phyloP scores from a whole-genome alignment of 176 grass and related monocot species.

The Stipa capillata region DNA sequence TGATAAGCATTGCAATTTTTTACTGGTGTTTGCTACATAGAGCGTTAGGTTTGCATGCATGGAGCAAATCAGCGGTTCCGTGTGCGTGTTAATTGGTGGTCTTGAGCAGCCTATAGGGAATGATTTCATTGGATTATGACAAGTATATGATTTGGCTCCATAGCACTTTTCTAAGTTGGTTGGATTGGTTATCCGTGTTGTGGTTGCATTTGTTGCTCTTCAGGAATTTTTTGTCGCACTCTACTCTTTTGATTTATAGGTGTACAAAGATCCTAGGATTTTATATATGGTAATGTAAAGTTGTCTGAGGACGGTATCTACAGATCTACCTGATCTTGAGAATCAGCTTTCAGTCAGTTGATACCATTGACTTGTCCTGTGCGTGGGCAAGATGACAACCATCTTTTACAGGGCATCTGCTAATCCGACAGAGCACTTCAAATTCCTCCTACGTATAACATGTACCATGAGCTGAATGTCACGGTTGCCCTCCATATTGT shows the following conservation, averaged over 20 bases:
- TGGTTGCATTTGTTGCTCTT: background rate
- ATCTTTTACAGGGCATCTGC: too few relatives aligned
- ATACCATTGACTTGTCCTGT: slow-evolving; percentile 5
- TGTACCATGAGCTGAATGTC: background rate
- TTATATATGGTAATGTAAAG: background rate
- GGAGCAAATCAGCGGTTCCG: background rate
- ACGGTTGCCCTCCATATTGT: background rate
- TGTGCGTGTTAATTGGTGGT: background rate
- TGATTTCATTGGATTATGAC: background rate
- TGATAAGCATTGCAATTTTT: background rate
- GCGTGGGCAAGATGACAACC: too few relatives aligned
- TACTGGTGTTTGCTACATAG: background rate
- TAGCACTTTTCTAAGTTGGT: background rate
- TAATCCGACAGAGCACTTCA: too few relatives aligned
- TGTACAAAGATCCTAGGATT: background rate
- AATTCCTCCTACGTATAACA: background rate
- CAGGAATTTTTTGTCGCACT: background rate
- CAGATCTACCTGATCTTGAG: background rate
- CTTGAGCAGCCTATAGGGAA: background rate
- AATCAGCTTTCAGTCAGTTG: background rate
- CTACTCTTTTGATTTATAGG: background rate
- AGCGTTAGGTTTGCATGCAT: background rate
- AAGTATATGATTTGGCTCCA: background rate
- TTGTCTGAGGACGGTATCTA: background rate
- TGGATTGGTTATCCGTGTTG: background rate